Percentiles rank a stretch among this genome's conserved stretches.
Evolutionary conservation across 306 rosid species (phyloP).

Genomic region (Prunus campanulata): DNA sequence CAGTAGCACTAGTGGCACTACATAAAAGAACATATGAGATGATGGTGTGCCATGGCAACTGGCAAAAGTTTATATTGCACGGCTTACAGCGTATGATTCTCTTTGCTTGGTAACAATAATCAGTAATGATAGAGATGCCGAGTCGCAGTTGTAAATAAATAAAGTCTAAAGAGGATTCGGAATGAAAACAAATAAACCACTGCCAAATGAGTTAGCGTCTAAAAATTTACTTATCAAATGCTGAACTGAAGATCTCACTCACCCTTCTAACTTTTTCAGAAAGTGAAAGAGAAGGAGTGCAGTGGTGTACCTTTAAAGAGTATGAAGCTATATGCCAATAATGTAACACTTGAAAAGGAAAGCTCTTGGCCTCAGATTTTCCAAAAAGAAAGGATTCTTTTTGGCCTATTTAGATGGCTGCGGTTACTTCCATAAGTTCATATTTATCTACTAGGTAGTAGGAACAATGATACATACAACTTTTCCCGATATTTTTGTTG

Average conservation of each 20-base stretch:
- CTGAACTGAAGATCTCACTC: not conserved
- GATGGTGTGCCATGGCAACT: too few relatives aligned
- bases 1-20: not conserved
- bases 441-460: not conserved
- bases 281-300: not conserved
- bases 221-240: too few relatives aligned
- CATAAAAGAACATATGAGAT: too few relatives aligned
- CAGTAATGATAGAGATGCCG: too few relatives aligned
- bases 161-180: too few relatives aligned
- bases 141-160: too few relatives aligned
- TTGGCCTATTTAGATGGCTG: not conserved
- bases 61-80: too few relatives aligned
- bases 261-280: not conserved
- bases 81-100: too few relatives aligned
- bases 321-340: constrained; percentile 1
- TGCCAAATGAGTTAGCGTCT: too few relatives aligned
- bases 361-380: constrained; percentile 8
- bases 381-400: not conserved
- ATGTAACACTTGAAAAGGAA: not conserved
- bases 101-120: too few relatives aligned
- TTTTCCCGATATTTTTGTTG: not conserved
- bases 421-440: not conserved
- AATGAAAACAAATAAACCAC: too few relatives aligned
- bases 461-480: not conserved
- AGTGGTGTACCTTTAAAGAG: constrained; percentile 11